phyloP scores from a whole-genome alignment of 257 asterid genomes.

The Jacaranda mimosifolia region DNA sequence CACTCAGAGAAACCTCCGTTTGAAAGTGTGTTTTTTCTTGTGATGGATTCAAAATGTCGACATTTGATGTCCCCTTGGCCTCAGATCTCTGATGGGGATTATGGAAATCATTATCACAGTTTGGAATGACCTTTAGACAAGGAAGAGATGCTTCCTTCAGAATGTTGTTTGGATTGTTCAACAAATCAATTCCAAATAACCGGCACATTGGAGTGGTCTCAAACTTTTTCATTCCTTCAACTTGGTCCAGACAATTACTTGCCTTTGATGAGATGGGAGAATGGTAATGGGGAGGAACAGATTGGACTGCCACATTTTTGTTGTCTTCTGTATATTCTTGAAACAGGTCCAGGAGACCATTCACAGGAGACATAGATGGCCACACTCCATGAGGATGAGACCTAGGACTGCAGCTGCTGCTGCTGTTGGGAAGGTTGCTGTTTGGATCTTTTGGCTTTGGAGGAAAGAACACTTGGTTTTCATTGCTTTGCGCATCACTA shows the following conservation, averaged over 20 bases:
- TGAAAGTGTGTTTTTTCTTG: conserved; percentile 47
- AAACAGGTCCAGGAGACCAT: conserved; percentile 48
- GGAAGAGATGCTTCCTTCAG: conserved; percentile 38
- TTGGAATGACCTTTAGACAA: conserved; percentile 24
- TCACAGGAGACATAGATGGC: conserved; percentile 40
- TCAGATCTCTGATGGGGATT: conserved; percentile 33
- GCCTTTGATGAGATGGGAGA: conserved; percentile 59
- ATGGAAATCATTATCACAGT: conserved; percentile 13
- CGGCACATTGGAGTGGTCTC: conserved; percentile 59
- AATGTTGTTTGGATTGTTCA: conserved; percentile 49
- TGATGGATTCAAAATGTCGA: conserved; percentile 40
- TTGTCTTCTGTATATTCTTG: conserved; percentile 53
- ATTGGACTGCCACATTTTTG: conserved; percentile 39
- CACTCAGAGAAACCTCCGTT: conserved; percentile 45
- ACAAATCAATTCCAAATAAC: conserved; percentile 77
- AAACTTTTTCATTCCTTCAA: conserved; percentile 43
- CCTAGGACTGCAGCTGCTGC: conserved; percentile 26
- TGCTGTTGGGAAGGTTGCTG: conserved; percentile 25
- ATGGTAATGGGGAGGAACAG: conserved; percentile 42
- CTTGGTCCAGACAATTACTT: conserved; percentile 50
- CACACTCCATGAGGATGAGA: conserved; percentile 43
- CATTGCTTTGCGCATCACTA: conserved; percentile 44
- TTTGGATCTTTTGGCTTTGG: conserved; percentile 45
- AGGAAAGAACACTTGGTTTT: conserved; percentile 56
- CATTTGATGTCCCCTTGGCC: conserved; percentile 36